Conservation (phyloP, 148 eudicot species). For the Silene latifolia region DNA sequence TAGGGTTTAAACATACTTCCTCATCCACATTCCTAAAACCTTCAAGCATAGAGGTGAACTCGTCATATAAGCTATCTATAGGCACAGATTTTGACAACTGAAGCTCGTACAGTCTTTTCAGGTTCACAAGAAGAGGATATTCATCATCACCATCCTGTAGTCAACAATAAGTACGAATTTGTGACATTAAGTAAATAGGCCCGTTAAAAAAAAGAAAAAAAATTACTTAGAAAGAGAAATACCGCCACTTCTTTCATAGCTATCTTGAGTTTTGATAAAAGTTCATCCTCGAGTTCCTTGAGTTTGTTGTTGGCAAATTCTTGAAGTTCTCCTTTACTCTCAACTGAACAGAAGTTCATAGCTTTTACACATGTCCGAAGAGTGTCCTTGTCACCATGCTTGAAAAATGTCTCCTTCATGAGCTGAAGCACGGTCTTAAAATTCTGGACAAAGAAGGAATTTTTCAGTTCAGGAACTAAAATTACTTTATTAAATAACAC, state of each 20-base stretch:
- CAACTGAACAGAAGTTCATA: conserved; percentile 57
- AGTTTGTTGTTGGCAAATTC: conserved; percentile 75
- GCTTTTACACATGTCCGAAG: conserved; percentile 84
- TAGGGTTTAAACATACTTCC: conserved; percentile 53
- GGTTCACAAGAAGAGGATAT: conserved; percentile 78
- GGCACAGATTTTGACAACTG: conserved; percentile 66
- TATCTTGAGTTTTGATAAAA: conserved; percentile 59
- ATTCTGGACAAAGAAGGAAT: conserved; percentile 42
- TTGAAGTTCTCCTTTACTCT: conserved; percentile 85
- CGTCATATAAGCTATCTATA: conserved; percentile 62
- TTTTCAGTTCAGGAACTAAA: not conserved
- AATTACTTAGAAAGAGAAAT: conserved; percentile 15
- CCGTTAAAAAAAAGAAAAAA: conserved; percentile 4
- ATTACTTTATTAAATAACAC: conserved; percentile 2
- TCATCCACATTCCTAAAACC: conserved; percentile 66
- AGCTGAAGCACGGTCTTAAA: conserved; percentile 72
- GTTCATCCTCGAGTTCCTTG: conserved; percentile 83
- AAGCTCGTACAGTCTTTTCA: conserved; percentile 92
- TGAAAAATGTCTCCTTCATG: conserved; percentile 74
- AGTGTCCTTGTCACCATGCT: conserved; percentile 89
- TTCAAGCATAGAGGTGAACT: conserved; percentile 51
- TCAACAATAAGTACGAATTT: not conserved
- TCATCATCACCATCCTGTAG: conserved; percentile 84
- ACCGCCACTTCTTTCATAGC: conserved; percentile 84
- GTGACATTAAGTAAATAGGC: conserved; percentile 20